Evolutionary conservation across 2,329 filamentous ascomycete species (phyloP), one percentile per base, ranked within the genome.

Genomic region (Fusarium scirpi): DNA sequence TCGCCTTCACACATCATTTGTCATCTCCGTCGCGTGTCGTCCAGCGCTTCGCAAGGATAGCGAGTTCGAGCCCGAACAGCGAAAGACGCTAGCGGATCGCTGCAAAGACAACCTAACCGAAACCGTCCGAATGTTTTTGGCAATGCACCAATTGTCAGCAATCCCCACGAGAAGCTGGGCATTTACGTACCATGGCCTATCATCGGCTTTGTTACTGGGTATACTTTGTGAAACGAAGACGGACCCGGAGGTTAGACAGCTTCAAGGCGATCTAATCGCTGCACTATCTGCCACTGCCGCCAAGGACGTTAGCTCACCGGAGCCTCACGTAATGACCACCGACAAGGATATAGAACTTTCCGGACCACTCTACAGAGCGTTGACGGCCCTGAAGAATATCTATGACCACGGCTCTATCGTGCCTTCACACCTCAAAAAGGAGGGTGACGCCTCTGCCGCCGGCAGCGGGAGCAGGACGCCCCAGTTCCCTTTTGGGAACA

Each of bases 121-220:
- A 75, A 91, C 89, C 15, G 89, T 91, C 13, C 85, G 87, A 43
- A 91, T 91, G 89, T 91, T 91, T 74, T 80, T 91, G 24, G 87
- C 89, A 18, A 91, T 91, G 89, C 89, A 91, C 76, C 89, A 90
- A 67, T 80, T 91, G 30, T 90, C 88, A 3, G 86, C 89, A 11
- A 90, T 91, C 48, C 89, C 89, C 2, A 91, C 89, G 0, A 82
- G 89, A 27, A 90, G 87, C 60, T 91, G 89, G 89, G 89, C 89
- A 0, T 91, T 91, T 65, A 91, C 89, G 1, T 91, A 91, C 62
- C 88, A 91, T 71, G 88, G 89, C 3, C 83, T 91, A 10, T 91
- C 89, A 11, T 91, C 89, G 0, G 89, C 89, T 2, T 83, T 91
- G 6, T 81, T 91, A 6, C 85, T 91, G 11, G 89, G 89, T 18